Conservation (phyloP, 495 filamentous ascomycete genomes). For the Penicillium angulare region DNA sequence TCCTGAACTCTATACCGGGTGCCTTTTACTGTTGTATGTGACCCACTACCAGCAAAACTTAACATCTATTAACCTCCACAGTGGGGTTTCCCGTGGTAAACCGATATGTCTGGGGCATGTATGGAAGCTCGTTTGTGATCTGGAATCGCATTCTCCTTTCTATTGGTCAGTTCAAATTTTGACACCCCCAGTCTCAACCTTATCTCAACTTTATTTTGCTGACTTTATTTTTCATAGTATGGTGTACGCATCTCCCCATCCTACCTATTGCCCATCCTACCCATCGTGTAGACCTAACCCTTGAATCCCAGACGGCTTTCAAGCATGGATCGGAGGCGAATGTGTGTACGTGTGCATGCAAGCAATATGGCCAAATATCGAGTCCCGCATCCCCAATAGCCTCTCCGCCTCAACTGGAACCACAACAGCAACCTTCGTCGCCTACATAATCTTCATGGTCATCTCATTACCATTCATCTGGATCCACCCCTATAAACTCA, state of each 20-base stretch:
- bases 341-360: slow-evolving; percentile 23
- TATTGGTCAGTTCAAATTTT: slow-evolving; percentile 21
- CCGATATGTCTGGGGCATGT: slow-evolving; percentile 27
- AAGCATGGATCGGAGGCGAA: slow-evolving; percentile 30
- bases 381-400: slow-evolving; percentile 24
- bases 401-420: slow-evolving; percentile 25
- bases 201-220: background rate
- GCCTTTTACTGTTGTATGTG: slow-evolving; percentile 20
- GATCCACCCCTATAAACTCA: slow-evolving; percentile 16
- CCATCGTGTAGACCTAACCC: background rate
- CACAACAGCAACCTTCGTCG: slow-evolving; percentile 24
- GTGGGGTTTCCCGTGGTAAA: slow-evolving; percentile 24
- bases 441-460: slow-evolving; percentile 23
- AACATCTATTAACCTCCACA: background rate
- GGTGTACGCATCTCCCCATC: slow-evolving; percentile 1
- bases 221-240: background rate
- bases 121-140: slow-evolving; percentile 24
- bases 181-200: background rate
- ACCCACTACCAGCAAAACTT: background rate
- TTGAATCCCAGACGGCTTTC: slow-evolving; percentile 18
- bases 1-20: slow-evolving; percentile 22
- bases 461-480: slow-evolving; percentile 16
- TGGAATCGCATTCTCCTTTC: slow-evolving; percentile 30
- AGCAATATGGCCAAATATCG: slow-evolving; percentile 21
- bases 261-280: background rate